Evolutionary conservation across 2,329 filamentous ascomycete species (phyloP).

Genomic region (Penicillium sp.): DNA sequence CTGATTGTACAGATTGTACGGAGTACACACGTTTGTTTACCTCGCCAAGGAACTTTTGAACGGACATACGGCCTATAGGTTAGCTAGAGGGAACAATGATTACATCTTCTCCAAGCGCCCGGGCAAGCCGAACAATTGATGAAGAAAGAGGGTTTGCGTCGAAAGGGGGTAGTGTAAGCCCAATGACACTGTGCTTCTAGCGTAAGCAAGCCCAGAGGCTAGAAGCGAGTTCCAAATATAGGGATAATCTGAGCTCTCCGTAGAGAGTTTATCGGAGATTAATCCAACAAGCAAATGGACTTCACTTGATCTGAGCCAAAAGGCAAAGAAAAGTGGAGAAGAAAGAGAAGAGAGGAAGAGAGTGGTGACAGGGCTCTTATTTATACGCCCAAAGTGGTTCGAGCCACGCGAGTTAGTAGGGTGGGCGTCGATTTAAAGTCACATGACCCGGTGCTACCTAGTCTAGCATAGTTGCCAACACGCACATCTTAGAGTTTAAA

Average conservation of each 20-base stretch:
- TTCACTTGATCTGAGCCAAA: background rate
- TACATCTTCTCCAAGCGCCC: slow-evolving; percentile 36
- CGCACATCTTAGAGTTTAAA: too few species aligned
- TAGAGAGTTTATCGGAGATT: background rate
- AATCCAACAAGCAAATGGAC: background rate
- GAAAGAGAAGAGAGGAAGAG: background rate
- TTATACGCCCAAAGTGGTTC: background rate
- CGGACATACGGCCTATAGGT: too few species aligned
- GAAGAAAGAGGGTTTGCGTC: slow-evolving; percentile 62
- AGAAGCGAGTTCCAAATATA: background rate
- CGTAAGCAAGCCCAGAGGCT: background rate
- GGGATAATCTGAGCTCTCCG: background rate
- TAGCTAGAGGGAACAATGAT: background rate
- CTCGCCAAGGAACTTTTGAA: too few species aligned
- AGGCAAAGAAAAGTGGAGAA: background rate
- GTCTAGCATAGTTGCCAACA: too few species aligned
- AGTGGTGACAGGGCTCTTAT: too few species aligned
- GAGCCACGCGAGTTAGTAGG: too few species aligned
- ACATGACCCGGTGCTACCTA: too few species aligned
- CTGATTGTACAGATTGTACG: too few species aligned
- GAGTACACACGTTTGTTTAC: too few species aligned
- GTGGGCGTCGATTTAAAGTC: too few species aligned
- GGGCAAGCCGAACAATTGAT: slow-evolving; percentile 56
- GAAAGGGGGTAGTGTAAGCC: slow-evolving; percentile 56
- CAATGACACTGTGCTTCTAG: background rate